These are phyloP conservation scores for Emergomyces africanus DNA, from an alignment of 2,329 filamentous ascomycete species.

Conservation along the genomic window DNA sequence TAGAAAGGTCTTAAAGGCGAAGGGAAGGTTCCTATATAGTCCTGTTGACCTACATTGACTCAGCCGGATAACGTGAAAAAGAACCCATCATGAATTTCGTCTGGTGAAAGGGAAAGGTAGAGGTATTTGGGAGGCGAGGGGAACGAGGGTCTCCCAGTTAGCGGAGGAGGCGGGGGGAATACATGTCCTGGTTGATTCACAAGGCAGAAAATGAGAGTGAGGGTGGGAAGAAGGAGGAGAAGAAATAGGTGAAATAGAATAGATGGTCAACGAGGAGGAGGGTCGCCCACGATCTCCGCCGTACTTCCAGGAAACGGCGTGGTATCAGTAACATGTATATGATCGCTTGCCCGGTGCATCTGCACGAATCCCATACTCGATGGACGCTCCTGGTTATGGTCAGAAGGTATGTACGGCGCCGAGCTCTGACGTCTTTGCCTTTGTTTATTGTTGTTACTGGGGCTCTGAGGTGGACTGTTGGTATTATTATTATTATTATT, in stretches of 20 bases:
- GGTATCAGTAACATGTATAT: slow-evolving; percentile 33
- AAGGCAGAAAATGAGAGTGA: not conserved
- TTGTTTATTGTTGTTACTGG: slow-evolving; percentile 5
- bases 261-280: slow-evolving; percentile 9
- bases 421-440: slow-evolving; percentile 5
- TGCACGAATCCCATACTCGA: slow-evolving; percentile 39
- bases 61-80: not conserved
- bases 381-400: slow-evolving; percentile 23
- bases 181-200: not conserved
- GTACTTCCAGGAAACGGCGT: slow-evolving; percentile 28
- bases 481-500: slow-evolving; percentile 3
- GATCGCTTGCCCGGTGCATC: slow-evolving; percentile 36
- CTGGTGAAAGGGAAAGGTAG: slow-evolving; percentile 1
- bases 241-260: not conserved
- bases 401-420: slow-evolving; percentile 9
- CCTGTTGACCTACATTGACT: not conserved
- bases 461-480: not conserved
- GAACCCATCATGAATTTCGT: not conserved
- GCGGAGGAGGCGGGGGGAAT: not conserved
- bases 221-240: not conserved
- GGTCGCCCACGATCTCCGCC: slow-evolving; percentile 32
- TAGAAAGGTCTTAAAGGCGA: not conserved
- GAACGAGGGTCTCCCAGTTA: not conserved
- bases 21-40: not conserved
- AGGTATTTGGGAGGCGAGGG: not conserved